Percentiles rank a stretch among this genome's conserved stretches.
These are phyloP conservation scores for Ambrosia hybrid DNA, from an alignment of 140 eudicot genomes.

Conservation along the genomic window DNA sequence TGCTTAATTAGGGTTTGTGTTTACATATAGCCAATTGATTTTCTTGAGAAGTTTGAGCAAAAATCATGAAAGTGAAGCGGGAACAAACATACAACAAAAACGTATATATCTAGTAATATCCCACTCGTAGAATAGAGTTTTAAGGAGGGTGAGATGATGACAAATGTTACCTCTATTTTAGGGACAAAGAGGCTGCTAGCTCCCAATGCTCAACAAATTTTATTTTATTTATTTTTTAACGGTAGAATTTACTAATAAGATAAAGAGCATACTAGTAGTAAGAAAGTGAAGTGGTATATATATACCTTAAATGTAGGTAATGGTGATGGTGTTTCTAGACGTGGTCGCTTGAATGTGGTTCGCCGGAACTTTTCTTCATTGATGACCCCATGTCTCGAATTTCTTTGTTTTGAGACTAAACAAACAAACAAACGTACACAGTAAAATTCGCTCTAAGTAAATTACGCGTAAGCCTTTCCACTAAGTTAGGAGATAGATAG, in stretches of 20 bases:
- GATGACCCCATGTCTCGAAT: constrained; percentile 35
- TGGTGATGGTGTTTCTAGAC: constrained; percentile 78
- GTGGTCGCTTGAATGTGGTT: constrained; percentile 61
- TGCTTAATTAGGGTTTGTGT: constrained; percentile 15
- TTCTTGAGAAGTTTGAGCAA: not conserved
- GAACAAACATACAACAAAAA: no score
- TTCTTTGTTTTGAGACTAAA: constrained; percentile 46
- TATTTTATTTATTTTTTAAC: no score
- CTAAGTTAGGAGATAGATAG: no score
- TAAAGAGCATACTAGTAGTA: no score
- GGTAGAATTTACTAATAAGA: no score
- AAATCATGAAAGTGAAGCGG: not conserved
- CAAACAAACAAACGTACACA: not conserved
- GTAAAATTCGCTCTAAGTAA: not conserved
- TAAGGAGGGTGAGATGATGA: no score
- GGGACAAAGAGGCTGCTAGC: no score
- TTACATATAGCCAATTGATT: not conserved
- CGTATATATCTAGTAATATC: no score
- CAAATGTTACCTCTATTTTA: not conserved
- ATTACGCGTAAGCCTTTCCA: no score
- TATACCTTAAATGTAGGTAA: constrained; percentile 85
- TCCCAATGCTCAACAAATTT: no score
- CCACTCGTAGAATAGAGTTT: no score
- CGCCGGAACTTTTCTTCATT: constrained; percentile 39
- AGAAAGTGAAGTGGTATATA: not conserved